Evolutionary conservation across 2,329 filamentous ascomycete genomes (phyloP).

Genomic region (Pyrenophora seminiperda): DNA sequence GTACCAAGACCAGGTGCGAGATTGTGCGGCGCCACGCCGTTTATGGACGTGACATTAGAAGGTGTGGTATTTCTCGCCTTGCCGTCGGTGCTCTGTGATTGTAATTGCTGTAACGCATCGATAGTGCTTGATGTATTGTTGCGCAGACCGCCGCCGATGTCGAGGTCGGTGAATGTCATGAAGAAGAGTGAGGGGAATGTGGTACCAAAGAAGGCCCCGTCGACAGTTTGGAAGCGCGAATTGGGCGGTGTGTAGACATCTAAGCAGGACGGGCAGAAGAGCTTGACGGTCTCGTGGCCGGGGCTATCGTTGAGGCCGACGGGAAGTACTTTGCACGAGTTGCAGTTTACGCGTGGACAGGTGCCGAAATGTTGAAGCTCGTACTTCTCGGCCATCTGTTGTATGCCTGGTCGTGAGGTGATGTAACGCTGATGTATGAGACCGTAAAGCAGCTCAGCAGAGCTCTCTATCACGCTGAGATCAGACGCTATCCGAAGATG

Average conservation of each 20-base stretch:
- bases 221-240: slow-evolving; percentile 94
- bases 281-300: slow-evolving; percentile 95
- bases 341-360: slow-evolving; percentile 93
- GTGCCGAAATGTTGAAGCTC: slow-evolving; percentile 94
- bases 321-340: slow-evolving; percentile 85
- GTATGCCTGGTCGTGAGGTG: slow-evolving; percentile 92
- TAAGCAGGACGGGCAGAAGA: slow-evolving; percentile 95
- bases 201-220: slow-evolving; percentile 96
- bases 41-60: slow-evolving; percentile 60
- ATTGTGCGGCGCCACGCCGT: slow-evolving; percentile 85
- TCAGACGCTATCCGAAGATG: slow-evolving; percentile 89
- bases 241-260: slow-evolving; percentile 98
- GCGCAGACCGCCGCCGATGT: slow-evolving; percentile 74
- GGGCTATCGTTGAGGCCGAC: slow-evolving; percentile 94
- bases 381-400: slow-evolving; percentile 99
- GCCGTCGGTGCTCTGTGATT: slow-evolving; percentile 42
- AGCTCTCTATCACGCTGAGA: slow-evolving; percentile 92
- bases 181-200: slow-evolving; percentile 97
- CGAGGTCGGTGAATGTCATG: slow-evolving; percentile 96
- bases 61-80: slow-evolving; percentile 44
- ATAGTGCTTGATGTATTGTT: slow-evolving; percentile 51
- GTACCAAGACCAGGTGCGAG: slow-evolving; percentile 84
- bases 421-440: slow-evolving; percentile 99
- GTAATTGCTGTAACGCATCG: slow-evolving; percentile 43
- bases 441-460: slow-evolving; percentile 96